phyloP scores from a whole-genome alignment of 1,139 yeast species.

The Debaryomyces udenii region DNA sequence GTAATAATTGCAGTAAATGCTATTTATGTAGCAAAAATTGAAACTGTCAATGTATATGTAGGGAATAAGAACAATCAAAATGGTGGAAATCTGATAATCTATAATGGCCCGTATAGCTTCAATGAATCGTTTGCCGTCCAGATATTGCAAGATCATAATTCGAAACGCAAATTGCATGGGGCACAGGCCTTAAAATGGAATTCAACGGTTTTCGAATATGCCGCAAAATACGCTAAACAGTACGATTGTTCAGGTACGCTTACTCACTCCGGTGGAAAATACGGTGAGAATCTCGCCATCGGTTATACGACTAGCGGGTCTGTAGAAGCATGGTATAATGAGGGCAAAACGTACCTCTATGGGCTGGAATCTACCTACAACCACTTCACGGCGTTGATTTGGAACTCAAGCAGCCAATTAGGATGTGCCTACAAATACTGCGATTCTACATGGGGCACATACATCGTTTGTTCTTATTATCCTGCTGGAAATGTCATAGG shows the following conservation, averaged over 20 bases:
- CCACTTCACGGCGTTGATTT: slow-evolving; percentile 47
- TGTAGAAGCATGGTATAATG: slow-evolving; percentile 42
- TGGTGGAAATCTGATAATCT: slow-evolving; percentile 3
- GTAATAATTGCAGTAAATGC: slow-evolving; percentile 3
- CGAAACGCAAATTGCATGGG: slow-evolving; percentile 32
- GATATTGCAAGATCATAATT: slow-evolving; percentile 34
- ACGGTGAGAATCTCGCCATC: slow-evolving; percentile 44
- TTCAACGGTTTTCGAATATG: slow-evolving; percentile 30
- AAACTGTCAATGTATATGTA: slow-evolving; percentile 19
- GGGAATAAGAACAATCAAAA: slow-evolving; percentile 6
- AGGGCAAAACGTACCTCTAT: slow-evolving; percentile 32
- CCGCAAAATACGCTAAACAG: slow-evolving; percentile 29
- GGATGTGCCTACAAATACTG: slow-evolving; percentile 47
- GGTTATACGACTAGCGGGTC: slow-evolving; percentile 38
- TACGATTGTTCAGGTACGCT: slow-evolving; percentile 42
- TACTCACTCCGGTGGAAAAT: slow-evolving; percentile 37
- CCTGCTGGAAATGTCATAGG: slow-evolving; percentile 65
- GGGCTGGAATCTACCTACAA: slow-evolving; percentile 30
- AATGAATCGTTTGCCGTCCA: slow-evolving; percentile 28
- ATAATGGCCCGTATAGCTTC: slow-evolving; percentile 17
- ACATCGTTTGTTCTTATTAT: slow-evolving; percentile 62
- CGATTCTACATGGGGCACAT: slow-evolving; percentile 51
- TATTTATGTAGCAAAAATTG: slow-evolving; percentile 19
- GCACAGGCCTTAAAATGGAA: slow-evolving; percentile 37
- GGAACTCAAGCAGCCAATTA: slow-evolving; percentile 38